Conservation (phyloP, 139 green algal species). For the Tetradesmus lagerheimii region DNA sequence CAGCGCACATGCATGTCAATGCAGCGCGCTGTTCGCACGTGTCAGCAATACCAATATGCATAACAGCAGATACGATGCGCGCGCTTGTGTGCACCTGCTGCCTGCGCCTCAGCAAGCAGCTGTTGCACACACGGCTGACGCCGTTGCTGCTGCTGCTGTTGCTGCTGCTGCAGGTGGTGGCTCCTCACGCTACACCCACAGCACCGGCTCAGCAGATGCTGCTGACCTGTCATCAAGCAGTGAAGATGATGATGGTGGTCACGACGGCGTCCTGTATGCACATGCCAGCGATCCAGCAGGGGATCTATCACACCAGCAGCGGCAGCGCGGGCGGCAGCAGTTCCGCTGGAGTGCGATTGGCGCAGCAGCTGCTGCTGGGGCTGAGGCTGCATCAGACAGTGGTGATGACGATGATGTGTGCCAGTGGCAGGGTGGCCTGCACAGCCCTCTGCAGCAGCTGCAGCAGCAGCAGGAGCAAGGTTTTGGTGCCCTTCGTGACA, state of each 20-base stretch:
- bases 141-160: no score
- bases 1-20: background rate
- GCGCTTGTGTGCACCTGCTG: no score
- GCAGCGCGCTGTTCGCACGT: background rate
- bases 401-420: background rate
- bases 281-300: background rate
- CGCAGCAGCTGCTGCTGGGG: background rate
- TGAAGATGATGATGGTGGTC: background rate
- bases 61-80: no score
- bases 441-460: background rate
- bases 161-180: constrained; percentile 1
- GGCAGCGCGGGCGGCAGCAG: background rate
- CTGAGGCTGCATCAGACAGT: background rate
- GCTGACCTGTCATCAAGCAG: background rate
- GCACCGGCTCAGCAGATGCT: background rate
- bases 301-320: background rate
- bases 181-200: background rate
- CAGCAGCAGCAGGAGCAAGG: background rate
- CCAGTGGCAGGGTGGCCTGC: background rate
- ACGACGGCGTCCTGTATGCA: no score
- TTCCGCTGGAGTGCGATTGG: background rate
- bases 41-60: no score
- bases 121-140: no score
- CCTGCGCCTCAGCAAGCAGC: no score
- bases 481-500: background rate